Evolutionary conservation across 2,329 filamentous ascomycete species (phyloP).

Genomic region (Calonectria ilicicola): DNA sequence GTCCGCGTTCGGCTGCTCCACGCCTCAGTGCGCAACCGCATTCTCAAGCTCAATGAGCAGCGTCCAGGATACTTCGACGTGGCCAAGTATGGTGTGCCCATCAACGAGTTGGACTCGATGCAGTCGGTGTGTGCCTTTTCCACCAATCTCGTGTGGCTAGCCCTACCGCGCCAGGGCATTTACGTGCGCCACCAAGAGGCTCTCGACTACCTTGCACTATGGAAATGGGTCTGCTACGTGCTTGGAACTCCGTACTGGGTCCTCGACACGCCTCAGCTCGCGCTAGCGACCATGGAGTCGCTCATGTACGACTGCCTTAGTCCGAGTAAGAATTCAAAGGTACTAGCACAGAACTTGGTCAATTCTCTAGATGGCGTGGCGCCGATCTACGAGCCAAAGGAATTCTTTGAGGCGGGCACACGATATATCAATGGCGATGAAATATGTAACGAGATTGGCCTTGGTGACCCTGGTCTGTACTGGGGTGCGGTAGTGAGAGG

Average conservation of each 20-base stretch:
- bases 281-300: conserved; percentile 4
- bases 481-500: conserved; percentile 6
- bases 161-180: conserved; percentile 16
- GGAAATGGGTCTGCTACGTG: conserved; percentile 16
- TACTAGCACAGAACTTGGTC: neutral
- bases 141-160: conserved; percentile 17
- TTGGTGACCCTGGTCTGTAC: neutral
- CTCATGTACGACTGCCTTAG: conserved; percentile 2
- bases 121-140: conserved; percentile 10
- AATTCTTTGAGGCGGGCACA: conserved; percentile 9
- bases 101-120: conserved; percentile 13
- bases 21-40: conserved; percentile 70
- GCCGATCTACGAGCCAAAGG: neutral
- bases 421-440: conserved; percentile 13
- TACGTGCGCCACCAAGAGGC: conserved; percentile 18
- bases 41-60: conserved; percentile 65
- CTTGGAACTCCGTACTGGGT: conserved; percentile 5
- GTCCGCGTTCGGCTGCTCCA: conserved; percentile 75
- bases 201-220: conserved; percentile 18
- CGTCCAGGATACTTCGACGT: conserved; percentile 70
- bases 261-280: neutral
- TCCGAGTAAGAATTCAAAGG: neutral
- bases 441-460: conserved; percentile 4
- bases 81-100: conserved; percentile 66
- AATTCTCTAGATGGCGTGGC: neutral